Base-by-base conservation (phyloP, 495 filamentous ascomycete species). In the Penicillium maclennaniae region DNA sequence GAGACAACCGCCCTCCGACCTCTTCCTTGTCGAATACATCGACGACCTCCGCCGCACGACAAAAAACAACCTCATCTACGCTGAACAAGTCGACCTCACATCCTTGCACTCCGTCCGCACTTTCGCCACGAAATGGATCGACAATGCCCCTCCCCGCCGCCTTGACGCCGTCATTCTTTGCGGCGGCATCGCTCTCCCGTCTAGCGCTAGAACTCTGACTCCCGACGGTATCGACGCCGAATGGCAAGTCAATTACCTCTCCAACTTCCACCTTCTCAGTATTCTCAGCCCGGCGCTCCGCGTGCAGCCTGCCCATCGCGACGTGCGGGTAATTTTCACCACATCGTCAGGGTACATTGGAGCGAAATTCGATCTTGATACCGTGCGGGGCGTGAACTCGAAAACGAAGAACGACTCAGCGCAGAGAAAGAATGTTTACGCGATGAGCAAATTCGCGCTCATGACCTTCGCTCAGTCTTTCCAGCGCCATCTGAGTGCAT, bases 61-160 rank as follows among this genome's bases (percentile, higher is more conserved):
- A n/a, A 79, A 80, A 10, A 99, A 97, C 75, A 77, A 91, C 17
- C 75, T 97, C 50, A 89, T 99, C 60, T 97, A 92, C 61, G 91
- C 95, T 49, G 93, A 99, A 68, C 87, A 95, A 66, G 89, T 93
- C 31, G 92, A 99, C 57, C 83, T 99, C 38, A 71, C 86, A 23
- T 92, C 87, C 12, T 75, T 97, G 16, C 82, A 96, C 62, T 92
- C 87, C 54, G 84, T 99, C 51, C 88, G 93, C 21, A 77, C 84
- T 52, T 99, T 99, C 65, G 93, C 93, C n/a, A 99, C 93, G 3
- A 91, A 91, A 73, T 99, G 95, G 91, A 87, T 97, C 59, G 92
- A 99, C 69, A 99, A 97, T 66, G 81, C 85, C 25, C 92, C 95
- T 0, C 87, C 91, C 19, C 83, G 93, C 36, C 82, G 93, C n/a